Evolutionary conservation across 2,329 filamentous ascomycete genomes (phyloP).

Genomic region (Fusarium foetens): DNA sequence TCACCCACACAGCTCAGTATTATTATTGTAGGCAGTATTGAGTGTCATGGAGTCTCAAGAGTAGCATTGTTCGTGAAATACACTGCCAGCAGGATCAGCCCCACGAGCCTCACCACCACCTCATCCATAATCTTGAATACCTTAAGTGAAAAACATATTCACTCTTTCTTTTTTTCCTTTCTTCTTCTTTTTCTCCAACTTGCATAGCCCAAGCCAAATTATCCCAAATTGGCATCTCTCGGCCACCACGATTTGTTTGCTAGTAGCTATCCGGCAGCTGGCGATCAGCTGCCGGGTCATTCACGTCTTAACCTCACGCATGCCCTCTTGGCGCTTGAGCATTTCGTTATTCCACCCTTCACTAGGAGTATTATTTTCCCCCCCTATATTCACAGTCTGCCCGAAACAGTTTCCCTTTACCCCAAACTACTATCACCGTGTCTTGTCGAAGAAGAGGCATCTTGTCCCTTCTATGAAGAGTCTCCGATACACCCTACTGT

Average conservation of each 20-base stretch:
- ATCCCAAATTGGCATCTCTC: not conserved
- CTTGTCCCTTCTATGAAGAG: not conserved
- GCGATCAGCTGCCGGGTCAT: slow-evolving; percentile 24
- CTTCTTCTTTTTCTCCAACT: not conserved
- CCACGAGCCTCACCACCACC: not conserved
- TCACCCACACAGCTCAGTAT: not conserved
- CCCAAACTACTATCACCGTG: not conserved
- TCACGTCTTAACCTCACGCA: slow-evolving; percentile 8
- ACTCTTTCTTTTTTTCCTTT: not conserved
- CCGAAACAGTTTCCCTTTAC: not conserved
- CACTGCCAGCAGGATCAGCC: not conserved
- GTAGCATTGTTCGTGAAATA: not conserved
- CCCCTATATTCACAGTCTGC: not conserved
- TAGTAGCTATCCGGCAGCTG: slow-evolving; percentile 21
- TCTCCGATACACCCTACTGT: not conserved
- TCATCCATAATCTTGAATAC: not conserved
- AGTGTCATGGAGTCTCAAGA: not conserved
- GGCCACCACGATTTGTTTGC: slow-evolving; percentile 2
- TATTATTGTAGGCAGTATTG: not conserved
- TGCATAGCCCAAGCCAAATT: not conserved
- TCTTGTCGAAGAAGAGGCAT: not conserved
- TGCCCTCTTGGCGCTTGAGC: not conserved
- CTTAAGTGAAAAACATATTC: not conserved
- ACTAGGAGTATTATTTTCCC: not conserved
- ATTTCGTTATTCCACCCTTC: slow-evolving; percentile 14